Percentiles rank a stretch among this genome's conserved stretches.
Evolutionary conservation across 2,329 filamentous ascomycete genomes (phyloP).

Genomic region (Phoma sp.): DNA sequence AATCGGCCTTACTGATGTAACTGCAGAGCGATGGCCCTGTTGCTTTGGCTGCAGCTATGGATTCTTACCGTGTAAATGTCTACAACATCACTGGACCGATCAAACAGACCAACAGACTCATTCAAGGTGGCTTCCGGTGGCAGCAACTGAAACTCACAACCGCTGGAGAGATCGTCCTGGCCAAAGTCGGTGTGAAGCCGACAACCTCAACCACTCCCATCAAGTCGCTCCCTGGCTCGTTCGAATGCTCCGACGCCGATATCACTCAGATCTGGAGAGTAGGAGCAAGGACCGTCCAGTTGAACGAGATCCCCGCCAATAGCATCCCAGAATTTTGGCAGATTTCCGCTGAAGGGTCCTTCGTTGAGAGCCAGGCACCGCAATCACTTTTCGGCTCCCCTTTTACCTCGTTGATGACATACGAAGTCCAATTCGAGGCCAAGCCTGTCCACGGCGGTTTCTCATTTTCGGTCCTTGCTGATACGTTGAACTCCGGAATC

Average conservation of each 20-base stretch:
- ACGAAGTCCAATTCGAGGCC: constrained; percentile 34
- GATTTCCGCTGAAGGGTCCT: constrained; percentile 35
- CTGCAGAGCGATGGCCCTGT: constrained; percentile 43
- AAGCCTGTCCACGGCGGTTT: constrained; percentile 41
- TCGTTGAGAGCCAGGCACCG: constrained; percentile 38
- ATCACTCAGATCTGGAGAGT: constrained; percentile 41
- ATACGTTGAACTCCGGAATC: constrained; percentile 36
- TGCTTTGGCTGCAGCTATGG: constrained; percentile 48
- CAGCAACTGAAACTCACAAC: constrained; percentile 49
- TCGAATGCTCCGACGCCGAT: constrained; percentile 37
- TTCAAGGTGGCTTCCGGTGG: constrained; percentile 50
- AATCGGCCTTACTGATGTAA: background rate
- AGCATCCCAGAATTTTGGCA: constrained; percentile 38
- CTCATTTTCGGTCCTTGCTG: constrained; percentile 39
- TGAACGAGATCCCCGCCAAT: constrained; percentile 38
- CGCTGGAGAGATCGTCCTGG: constrained; percentile 34
- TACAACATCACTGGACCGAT: constrained; percentile 43
- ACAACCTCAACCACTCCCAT: constrained; percentile 32
- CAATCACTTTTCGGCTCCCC: constrained; percentile 24
- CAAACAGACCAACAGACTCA: constrained; percentile 41
- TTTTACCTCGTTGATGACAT: constrained; percentile 27
- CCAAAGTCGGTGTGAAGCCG: constrained; percentile 37
- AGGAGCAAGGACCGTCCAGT: constrained; percentile 44
- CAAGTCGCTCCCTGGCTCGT: constrained; percentile 35
- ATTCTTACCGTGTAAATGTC: constrained; percentile 47